A percentile compares a stretch with the other conserved stretches of the same genome.
Evolutionary conservation across 2,329 filamentous ascomycete species (phyloP).

Genomic region (Leptodontidium sp.): DNA sequence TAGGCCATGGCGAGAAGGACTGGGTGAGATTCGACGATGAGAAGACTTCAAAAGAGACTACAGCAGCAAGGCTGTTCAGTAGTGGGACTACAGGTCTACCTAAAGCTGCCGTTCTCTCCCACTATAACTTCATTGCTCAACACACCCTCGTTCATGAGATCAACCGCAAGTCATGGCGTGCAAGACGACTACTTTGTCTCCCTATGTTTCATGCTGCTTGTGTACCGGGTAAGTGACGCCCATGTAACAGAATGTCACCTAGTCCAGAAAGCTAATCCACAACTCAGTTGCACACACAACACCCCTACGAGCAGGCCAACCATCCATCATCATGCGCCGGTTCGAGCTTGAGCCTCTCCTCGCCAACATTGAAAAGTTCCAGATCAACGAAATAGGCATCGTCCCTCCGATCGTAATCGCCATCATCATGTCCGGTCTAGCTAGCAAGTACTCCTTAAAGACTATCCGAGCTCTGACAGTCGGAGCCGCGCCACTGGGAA

Average conservation of each 20-base stretch:
- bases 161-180: conserved; percentile 55
- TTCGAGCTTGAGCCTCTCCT: conserved; percentile 81
- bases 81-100: conserved; percentile 66
- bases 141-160: conserved; percentile 58
- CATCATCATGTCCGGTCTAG: conserved; percentile 52
- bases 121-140: conserved; percentile 49
- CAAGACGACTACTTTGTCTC: conserved; percentile 58
- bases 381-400: conserved; percentile 70
- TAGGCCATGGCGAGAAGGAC: conserved; percentile 39
- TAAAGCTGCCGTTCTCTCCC: conserved; percentile 51
- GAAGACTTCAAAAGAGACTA: conserved; percentile 45
- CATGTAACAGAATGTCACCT: neutral
- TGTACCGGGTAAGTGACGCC: conserved; percentile 60
- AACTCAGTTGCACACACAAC: conserved; percentile 72
- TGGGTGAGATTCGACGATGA: conserved; percentile 42
- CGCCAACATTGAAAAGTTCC: conserved; percentile 69
- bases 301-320: conserved; percentile 33
- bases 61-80: conserved; percentile 53
- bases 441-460: conserved; percentile 59
- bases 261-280: neutral
- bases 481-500: conserved; percentile 59
- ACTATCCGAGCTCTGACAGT: conserved; percentile 54
- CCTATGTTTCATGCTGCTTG: conserved; percentile 72
- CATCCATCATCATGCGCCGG: conserved; percentile 67
- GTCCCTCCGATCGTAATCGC: conserved; percentile 81